A percentile compares a stretch with the other conserved stretches of the same genome.
Evolutionary conservation across 75 land plant genomes (phyloP).

Genomic region (Pseudotsuga menziesii): DNA sequence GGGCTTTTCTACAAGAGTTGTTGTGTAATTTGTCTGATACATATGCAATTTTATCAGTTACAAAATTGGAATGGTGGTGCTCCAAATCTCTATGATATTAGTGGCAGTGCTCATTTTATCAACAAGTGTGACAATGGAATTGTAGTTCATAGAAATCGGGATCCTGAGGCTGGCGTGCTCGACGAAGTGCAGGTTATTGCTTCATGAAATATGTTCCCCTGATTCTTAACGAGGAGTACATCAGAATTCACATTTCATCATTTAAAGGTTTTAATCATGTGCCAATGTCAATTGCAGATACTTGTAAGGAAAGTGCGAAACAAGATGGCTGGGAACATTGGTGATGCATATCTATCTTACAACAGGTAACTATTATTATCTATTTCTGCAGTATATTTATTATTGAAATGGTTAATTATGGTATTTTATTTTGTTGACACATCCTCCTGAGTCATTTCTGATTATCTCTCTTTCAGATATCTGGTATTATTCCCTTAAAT

Average conservation of each 20-base stretch:
- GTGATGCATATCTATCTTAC: slow-evolving; percentile 67
- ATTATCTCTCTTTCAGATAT: too few species aligned
- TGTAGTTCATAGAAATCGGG: slow-evolving; percentile 93
- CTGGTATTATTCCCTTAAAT: too few species aligned
- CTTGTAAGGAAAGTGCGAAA: slow-evolving; percentile 90
- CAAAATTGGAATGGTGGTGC: slow-evolving; percentile 79
- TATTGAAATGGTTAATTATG: too few species aligned
- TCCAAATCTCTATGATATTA: slow-evolving; percentile 91
- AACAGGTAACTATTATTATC: slow-evolving; percentile 38
- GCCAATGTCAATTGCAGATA: slow-evolving; percentile 33
- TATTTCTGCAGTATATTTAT: too few species aligned
- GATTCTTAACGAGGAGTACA: background rate
- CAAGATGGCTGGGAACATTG: slow-evolving; percentile 80
- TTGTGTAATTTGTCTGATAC: background rate
- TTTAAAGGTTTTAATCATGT: background rate
- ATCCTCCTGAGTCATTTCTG: too few species aligned
- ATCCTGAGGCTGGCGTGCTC: slow-evolving; percentile 52
- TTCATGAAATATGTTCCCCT: background rate
- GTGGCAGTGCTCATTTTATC: slow-evolving; percentile 99
- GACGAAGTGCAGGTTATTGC: slow-evolving; percentile 72
- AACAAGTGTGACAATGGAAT: slow-evolving; percentile 99
- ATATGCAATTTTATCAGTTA: slow-evolving; percentile 32
- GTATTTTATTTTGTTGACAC: too few species aligned
- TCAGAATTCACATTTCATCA: background rate
- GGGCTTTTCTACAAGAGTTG: background rate